These are phyloP conservation scores for Alternaria arborescens DNA, from an alignment of 2,329 filamentous ascomycete species.

Conservation along the genomic window DNA sequence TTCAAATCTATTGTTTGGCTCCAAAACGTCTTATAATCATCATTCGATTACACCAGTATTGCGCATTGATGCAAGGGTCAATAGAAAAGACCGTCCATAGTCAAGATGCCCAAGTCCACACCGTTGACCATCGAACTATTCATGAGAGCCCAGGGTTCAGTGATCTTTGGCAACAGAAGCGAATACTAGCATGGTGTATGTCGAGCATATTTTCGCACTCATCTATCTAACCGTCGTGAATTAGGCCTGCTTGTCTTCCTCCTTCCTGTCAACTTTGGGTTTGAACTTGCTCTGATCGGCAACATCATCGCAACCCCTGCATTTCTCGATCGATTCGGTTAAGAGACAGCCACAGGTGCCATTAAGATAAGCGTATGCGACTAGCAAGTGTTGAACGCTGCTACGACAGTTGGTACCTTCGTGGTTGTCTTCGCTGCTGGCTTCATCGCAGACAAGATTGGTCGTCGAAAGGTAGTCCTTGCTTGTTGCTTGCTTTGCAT, in stretches of 20 bases:
- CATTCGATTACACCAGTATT: neutral
- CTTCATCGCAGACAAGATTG: neutral
- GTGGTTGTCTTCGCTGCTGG: neutral
- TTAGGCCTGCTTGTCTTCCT: neutral
- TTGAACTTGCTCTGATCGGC: neutral
- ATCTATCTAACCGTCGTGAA: neutral
- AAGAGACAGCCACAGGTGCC: neutral
- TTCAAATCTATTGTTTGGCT: neutral
- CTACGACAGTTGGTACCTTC: neutral
- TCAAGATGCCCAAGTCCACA: neutral
- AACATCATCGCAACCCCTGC: neutral
- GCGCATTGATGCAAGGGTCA: neutral
- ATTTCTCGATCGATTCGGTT: neutral
- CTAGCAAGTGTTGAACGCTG: neutral
- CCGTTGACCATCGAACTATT: neutral
- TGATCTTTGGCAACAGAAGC: neutral
- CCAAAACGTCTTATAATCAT: neutral
- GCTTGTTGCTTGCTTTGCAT: neutral
- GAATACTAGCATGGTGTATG: neutral
- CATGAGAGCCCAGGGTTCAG: neutral
- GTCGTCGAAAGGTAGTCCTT: neutral
- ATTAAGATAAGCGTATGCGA: neutral
- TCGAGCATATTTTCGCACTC: neutral
- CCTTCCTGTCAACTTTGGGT: neutral
- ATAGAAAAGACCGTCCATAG: neutral